Base-by-base conservation (phyloP, 768 basidiomycete genomes). In the Suillus clintonianus region DNA sequence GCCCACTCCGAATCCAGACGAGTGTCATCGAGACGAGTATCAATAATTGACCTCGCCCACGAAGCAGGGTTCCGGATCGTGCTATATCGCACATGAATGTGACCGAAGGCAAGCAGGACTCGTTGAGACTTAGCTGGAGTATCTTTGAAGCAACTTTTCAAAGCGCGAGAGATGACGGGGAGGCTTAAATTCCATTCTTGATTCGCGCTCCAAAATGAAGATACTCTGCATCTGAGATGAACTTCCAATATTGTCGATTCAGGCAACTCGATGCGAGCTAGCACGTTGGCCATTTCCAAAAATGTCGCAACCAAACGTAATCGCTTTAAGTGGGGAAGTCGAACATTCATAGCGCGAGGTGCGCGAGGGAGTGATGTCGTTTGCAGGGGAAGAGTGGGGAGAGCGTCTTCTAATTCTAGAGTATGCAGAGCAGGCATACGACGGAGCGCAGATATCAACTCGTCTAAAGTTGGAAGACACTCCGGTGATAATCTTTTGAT, bases 321-420 rank as follows among this genome's bases (percentile, higher is more conserved):
- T 19, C 39, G 56, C 10, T 41, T 27, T 39, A 57, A 57, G 24
- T 57, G 56, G 17, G 17, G 24, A 41, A 41, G 56, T 41, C 17
- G 39, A 41, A 57, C 37, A 13, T 57, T 57, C 56, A 27, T 27
- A 17, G 15, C 39, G 41, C 10, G 56, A 24, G 56, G 39, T 57
- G 10, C 10, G 2, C 11, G 22, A 19, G 54, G 54, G 22, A 36
- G 54, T 9, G 54, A 36, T 2, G 8, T 22, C 7, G n/a, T 22
- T 22, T 22, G n/a, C 14, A 1, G 6, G 2, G 54, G 34, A 55
- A 55, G 54, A 30, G 14, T 65, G 11, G 79, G 78, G 8, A 82
- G 71, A 36, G 72, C 72, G 41, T 78, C 69, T 54, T 77, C 75
- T 4, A 82, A 70, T 60, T 77, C 69, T 17, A 82, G 68, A 15